Evolutionary conservation across 768 basidiomycete genomes (phyloP).

Genomic region (Leccinellum luteum): DNA sequence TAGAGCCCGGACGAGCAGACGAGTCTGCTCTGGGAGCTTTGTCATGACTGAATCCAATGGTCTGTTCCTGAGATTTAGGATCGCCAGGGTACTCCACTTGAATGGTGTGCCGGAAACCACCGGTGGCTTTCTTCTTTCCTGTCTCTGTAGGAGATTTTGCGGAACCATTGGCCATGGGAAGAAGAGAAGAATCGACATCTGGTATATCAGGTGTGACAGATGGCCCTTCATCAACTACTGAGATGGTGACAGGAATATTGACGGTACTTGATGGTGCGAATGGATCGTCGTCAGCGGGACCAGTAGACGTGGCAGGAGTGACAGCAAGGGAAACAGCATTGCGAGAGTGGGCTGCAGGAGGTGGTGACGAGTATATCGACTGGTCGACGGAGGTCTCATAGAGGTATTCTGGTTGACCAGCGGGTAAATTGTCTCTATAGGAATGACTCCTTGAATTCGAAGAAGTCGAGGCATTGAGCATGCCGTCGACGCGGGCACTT

Average conservation of each 20-base stretch:
- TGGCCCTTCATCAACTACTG: conserved; percentile 24
- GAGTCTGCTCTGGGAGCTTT: conserved; percentile 20
- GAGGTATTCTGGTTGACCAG: conserved; percentile 60
- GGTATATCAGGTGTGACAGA: conserved; percentile 17
- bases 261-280: conserved; percentile 48
- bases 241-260: conserved; percentile 29
- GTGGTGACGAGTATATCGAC: conserved; percentile 41
- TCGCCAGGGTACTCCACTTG: conserved; percentile 90
- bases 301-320: conserved; percentile 41
- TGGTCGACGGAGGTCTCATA: conserved; percentile 73
- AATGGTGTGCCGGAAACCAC: conserved; percentile 82
- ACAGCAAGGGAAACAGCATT: conserved; percentile 41
- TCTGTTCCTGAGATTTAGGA: conserved; percentile 29
- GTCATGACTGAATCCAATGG: conserved; percentile 18
- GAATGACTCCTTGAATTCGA: conserved; percentile 39
- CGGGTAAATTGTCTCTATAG: conserved; percentile 48
- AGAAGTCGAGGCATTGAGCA: conserved; percentile 30
- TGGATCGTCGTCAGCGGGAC: conserved; percentile 63
- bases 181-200: conserved; percentile 19
- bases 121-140: conserved; percentile 43
- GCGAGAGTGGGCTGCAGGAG: conserved; percentile 36
- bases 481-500: conserved; percentile 53
- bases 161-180: conserved; percentile 19
- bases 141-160: conserved; percentile 39
- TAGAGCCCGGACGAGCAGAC: conserved; percentile 11